These are phyloP conservation scores for Sungouiozyma intestinalis DNA, from an alignment of 805 yeast genomes.

Conservation along the genomic window DNA sequence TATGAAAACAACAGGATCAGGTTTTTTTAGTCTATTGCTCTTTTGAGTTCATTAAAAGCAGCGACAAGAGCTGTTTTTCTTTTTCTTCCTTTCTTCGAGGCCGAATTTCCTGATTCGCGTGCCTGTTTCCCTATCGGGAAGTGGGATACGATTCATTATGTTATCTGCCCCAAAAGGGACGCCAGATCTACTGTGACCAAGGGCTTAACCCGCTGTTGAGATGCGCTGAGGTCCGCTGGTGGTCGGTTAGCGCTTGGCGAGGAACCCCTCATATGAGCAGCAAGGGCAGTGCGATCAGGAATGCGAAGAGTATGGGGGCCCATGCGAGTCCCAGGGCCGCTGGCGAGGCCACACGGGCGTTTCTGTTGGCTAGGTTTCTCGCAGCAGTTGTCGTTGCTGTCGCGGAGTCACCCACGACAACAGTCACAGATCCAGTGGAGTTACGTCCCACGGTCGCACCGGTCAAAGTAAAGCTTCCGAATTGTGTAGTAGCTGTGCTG, in stretches of 20 bases:
- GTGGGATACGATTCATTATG: background rate
- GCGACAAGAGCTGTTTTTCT: background rate
- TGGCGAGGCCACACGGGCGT: background rate
- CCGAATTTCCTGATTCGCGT: background rate
- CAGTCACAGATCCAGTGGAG: slow-evolving; percentile 1
- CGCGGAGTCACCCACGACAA: background rate
- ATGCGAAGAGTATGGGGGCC: background rate
- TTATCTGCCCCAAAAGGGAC: background rate
- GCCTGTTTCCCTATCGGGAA: background rate
- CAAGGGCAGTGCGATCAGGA: background rate
- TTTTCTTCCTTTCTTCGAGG: background rate
- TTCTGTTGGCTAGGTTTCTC: background rate
- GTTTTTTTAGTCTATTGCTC: background rate
- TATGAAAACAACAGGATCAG: too few species aligned
- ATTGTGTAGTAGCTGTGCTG: slow-evolving; percentile 5
- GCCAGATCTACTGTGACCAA: too few species aligned
- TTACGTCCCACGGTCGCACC: slow-evolving; percentile 1
- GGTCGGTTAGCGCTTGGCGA: background rate
- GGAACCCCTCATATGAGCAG: background rate
- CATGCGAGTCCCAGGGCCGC: background rate
- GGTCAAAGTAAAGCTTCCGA: slow-evolving; percentile 8
- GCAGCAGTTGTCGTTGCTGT: background rate
- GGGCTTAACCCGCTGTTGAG: background rate
- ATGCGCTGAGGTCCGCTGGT: background rate
- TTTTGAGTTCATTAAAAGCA: background rate